These are phyloP conservation scores for Aspergillus novofumigatus DNA, from an alignment of 2,329 filamentous ascomycete genomes.

Conservation along the genomic window DNA sequence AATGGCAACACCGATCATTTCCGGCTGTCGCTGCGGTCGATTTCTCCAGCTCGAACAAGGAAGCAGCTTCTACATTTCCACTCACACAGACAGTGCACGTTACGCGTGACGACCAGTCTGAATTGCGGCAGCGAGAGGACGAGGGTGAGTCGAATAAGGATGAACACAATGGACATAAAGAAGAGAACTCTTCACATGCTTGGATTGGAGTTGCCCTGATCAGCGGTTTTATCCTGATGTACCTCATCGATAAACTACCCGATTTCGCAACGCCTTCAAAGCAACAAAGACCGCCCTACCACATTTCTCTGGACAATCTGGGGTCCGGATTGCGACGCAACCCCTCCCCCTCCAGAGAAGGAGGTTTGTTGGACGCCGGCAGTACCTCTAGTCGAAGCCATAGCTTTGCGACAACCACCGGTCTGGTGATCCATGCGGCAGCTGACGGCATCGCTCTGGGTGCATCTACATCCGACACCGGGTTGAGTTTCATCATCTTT, in stretches of 20 bases:
- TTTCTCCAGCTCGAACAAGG: neutral
- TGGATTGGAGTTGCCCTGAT: constrained; percentile 86
- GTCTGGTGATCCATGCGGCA: constrained; percentile 91
- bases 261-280: constrained; percentile 66
- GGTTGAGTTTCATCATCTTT: constrained; percentile 87
- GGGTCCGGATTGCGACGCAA: constrained; percentile 51
- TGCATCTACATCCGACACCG: constrained; percentile 75
- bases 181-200: constrained; percentile 57
- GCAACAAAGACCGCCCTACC: constrained; percentile 64
- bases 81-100: constrained; percentile 16
- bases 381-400: constrained; percentile 36
- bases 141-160: constrained; percentile 32
- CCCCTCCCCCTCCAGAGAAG: constrained; percentile 38
- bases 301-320: constrained; percentile 84
- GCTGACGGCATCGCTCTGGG: constrained; percentile 96
- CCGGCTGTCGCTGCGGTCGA: constrained; percentile 13
- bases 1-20: constrained; percentile 25
- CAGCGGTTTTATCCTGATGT: constrained; percentile 92
- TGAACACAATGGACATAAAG: constrained; percentile 33
- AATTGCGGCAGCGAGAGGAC: constrained; percentile 22
- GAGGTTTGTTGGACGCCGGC: constrained; percentile 32
- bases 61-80: neutral
- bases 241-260: constrained; percentile 83
- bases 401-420: constrained; percentile 79
- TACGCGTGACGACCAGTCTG: constrained; percentile 21